Evolutionary conservation across 2,329 filamentous ascomycete species (phyloP).

Genomic region (Leptosphaerulina australis): DNA sequence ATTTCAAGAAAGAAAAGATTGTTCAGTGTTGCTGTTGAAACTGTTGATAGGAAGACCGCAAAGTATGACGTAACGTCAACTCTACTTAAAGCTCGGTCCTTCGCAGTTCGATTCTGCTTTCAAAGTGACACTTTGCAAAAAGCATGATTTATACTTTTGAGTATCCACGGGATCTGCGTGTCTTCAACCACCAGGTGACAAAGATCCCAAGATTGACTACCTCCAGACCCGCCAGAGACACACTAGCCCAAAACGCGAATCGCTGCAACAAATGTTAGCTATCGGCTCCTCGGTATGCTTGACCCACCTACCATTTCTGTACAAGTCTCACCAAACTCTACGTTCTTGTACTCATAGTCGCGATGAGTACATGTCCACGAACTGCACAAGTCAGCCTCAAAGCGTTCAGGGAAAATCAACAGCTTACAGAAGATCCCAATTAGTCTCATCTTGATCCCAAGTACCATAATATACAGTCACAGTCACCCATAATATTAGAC

Average conservation of each 20-base stretch:
- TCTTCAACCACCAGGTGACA: conserved; percentile 22
- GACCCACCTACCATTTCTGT: conserved; percentile 23
- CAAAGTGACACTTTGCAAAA: too few species aligned
- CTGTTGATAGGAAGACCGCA: background rate
- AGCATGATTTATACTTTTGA: conserved; percentile 16
- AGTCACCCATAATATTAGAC: conserved; percentile 22
- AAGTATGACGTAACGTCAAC: conserved; percentile 2
- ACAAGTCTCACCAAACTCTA: conserved; percentile 23
- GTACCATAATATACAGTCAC: conserved; percentile 30
- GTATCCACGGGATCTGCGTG: conserved; percentile 21
- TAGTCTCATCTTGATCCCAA: conserved; percentile 27
- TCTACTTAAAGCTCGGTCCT: conserved; percentile 1
- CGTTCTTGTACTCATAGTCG: conserved; percentile 20
- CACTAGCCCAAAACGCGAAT: conserved; percentile 28
- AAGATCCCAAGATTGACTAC: conserved; percentile 25
- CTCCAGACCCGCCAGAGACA: conserved; percentile 24
- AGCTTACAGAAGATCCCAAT: conserved; percentile 27
- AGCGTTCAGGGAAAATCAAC: background rate
- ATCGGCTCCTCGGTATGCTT: too few species aligned
- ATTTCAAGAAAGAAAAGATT: background rate
- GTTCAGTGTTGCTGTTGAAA: background rate
- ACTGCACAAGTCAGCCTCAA: conserved; percentile 4
- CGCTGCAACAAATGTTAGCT: conserved; percentile 13
- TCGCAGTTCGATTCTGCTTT: background rate
- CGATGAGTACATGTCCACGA: conserved; percentile 29